phyloP scores from a whole-genome alignment of 148 eudicot species.

The Agrostemma githago region DNA sequence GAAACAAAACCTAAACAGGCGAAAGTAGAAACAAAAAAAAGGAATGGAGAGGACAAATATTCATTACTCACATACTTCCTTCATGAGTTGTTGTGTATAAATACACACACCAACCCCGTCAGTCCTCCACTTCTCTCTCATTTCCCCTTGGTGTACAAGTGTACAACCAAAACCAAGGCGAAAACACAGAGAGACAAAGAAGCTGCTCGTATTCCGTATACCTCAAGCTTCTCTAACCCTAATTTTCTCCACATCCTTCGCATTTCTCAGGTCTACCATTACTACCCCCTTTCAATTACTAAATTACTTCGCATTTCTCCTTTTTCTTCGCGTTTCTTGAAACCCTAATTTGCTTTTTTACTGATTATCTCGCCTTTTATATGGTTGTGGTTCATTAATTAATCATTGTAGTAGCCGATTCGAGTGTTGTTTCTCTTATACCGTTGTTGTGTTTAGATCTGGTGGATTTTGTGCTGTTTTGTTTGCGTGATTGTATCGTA shows the following conservation, averaged over 20 bases:
- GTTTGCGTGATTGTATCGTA: neutral
- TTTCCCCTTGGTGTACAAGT: neutral
- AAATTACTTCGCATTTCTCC: neutral
- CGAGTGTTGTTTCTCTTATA: neutral
- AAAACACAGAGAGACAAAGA: neutral
- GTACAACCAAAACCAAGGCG: neutral
- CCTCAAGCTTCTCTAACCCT: neutral
- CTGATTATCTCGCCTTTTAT: neutral
- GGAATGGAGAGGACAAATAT: no score
- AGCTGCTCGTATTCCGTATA: neutral
- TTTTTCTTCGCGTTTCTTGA: neutral
- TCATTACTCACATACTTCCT: no score
- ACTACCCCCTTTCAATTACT: neutral
- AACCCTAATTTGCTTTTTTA: neutral
- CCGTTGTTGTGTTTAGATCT: neutral
- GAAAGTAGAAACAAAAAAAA: no score
- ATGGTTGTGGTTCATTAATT: neutral
- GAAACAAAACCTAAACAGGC: no score
- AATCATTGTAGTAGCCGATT: neutral
- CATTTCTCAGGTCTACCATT: neutral
- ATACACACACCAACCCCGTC: neutral
- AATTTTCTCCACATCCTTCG: neutral
- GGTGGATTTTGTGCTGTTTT: neutral
- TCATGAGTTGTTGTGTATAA: neutral
- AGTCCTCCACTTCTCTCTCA: neutral